Conservation (phyloP, 176 grass and related monocot genomes). For the Poa annua region DNA sequence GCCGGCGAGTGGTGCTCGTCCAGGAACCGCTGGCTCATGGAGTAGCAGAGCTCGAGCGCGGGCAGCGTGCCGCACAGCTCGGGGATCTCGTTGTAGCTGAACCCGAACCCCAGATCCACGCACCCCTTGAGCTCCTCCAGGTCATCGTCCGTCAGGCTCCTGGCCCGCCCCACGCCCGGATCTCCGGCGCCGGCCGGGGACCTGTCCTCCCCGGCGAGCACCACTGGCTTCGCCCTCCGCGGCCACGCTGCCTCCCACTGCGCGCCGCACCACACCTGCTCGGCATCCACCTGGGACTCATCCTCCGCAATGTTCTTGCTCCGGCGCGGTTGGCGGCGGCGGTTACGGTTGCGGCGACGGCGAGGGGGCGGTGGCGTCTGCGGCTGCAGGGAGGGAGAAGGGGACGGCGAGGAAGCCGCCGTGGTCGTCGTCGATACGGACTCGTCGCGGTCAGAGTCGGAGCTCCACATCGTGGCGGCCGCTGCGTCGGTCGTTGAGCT, state of each 20-base stretch:
- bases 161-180: conserved; percentile 16
- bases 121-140: conserved; percentile 60
- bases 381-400: not conserved
- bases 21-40: conserved; percentile 52
- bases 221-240: conserved; percentile 35
- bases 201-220: conserved; percentile 25
- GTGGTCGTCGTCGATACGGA: not conserved
- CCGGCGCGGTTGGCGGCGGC: not conserved
- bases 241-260: conserved; percentile 34
- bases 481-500: not conserved
- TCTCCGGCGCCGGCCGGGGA: not conserved
- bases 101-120: conserved; percentile 64
- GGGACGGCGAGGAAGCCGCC: not conserved
- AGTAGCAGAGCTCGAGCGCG: conserved; percentile 64
- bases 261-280: conserved; percentile 37
- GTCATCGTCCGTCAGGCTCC: conserved; percentile 60
- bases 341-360: conserved; percentile 3
- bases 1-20: conserved; percentile 32
- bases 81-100: conserved; percentile 60
- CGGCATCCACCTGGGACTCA: not conserved
- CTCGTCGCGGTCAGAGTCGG: conserved; percentile 45
- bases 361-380: not conserved
- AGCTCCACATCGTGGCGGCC: conserved; percentile 42
- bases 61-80: conserved; percentile 61
- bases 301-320: not conserved